phyloP scores from a whole-genome alignment of 1,284 basidiomycete genomes.

The Boletus chippewaensis region DNA sequence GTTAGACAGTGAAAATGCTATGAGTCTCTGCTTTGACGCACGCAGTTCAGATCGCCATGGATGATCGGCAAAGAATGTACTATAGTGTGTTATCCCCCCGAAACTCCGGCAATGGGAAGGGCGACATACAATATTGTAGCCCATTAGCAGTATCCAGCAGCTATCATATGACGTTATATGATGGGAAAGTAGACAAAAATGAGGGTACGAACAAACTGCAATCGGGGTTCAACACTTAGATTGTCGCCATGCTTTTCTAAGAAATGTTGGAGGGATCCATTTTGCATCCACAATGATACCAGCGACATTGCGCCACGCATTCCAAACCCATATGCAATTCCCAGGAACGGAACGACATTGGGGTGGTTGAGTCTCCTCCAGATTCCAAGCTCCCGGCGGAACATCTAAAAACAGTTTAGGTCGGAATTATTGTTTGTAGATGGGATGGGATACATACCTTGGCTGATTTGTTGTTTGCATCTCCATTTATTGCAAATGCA shows the following conservation, averaged over 20 bases:
- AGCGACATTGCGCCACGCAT: constrained; percentile 7
- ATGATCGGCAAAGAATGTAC: constrained; percentile 7
- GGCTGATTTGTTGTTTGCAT: not conserved
- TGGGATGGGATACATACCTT: not conserved
- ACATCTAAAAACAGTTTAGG: not conserved
- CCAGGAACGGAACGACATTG: constrained; percentile 12
- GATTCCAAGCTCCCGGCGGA: constrained; percentile 19
- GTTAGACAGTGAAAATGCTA: not conserved
- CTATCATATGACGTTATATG: not conserved
- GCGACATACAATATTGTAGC: constrained; percentile 1
- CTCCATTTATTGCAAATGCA: not conserved
- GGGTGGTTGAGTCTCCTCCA: constrained; percentile 16
- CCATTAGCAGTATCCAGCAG: constrained; percentile 4
- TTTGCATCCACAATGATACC: constrained; percentile 20
- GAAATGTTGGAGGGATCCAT: constrained; percentile 13
- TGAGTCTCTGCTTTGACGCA: not conserved
- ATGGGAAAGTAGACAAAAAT: not conserved
- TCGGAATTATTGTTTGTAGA: too few species aligned
- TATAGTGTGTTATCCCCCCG: not conserved
- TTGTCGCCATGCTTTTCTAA: not conserved
- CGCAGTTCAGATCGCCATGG: constrained; percentile 6
- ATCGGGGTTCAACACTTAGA: not conserved
- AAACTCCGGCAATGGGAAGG: not conserved
- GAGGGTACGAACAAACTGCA: constrained; percentile 3
- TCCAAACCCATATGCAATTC: constrained; percentile 16